Percentiles rank a stretch among this genome's conserved stretches.
Conservation (phyloP, 2,329 filamentous ascomycete genomes). For the Aspergillus uvarum region DNA sequence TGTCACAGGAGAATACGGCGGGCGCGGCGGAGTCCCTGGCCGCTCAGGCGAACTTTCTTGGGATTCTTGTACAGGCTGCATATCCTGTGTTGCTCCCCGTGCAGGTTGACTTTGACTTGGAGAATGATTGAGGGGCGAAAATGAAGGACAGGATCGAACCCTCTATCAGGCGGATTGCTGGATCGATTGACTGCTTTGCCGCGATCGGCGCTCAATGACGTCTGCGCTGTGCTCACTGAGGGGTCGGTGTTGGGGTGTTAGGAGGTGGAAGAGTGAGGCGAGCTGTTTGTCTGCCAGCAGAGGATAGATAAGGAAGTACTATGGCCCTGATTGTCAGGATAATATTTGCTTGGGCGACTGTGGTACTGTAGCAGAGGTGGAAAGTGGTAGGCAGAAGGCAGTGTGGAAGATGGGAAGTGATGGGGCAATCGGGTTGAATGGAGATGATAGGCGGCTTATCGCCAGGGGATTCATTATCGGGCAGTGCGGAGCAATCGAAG, state of each 20-base stretch:
- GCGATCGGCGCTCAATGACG: slow-evolving; percentile 6
- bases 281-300: not conserved
- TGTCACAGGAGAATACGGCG: slow-evolving; percentile 50
- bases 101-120: not conserved
- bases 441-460: slow-evolving; percentile 7
- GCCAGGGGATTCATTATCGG: slow-evolving; percentile 6
- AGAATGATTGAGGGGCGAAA: not conserved
- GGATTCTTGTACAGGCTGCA: slow-evolving; percentile 24
- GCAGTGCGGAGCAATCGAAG: slow-evolving; percentile 6
- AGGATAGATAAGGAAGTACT: not conserved
- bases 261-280: not conserved
- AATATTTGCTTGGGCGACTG: no score
- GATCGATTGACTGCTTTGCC: not conserved
- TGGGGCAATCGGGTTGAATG: not conserved
- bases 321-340: not conserved
- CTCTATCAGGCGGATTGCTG: not conserved
- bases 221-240: not conserved
- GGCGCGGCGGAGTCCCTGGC: slow-evolving; percentile 43
- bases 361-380: no score
- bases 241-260: not conserved
- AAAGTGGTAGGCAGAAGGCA: no score
- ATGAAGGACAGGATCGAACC: not conserved
- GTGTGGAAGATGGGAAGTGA: not conserved
- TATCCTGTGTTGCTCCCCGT: slow-evolving; percentile 15
- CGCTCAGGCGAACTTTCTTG: slow-evolving; percentile 20